Percentiles rank a stretch among this genome's conserved stretches.
phyloP scores from a whole-genome alignment of 176 grass and related monocot species.

The Carex scoparia region DNA sequence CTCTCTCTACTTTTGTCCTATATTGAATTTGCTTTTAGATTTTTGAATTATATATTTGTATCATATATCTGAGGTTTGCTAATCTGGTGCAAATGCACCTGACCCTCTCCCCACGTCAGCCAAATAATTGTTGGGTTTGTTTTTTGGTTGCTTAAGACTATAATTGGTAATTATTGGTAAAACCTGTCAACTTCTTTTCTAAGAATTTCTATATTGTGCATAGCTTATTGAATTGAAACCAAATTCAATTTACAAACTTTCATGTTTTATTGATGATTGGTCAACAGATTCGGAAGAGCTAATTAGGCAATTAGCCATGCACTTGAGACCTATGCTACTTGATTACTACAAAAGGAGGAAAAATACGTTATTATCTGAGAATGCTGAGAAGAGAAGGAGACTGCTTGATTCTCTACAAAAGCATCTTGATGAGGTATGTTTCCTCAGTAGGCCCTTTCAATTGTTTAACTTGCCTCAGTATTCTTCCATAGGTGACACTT shows the following conservation, averaged over 20 bases:
- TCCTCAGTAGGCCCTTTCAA: constrained; percentile 15
- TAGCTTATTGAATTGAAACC: background rate
- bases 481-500: constrained; percentile 10
- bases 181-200: background rate
- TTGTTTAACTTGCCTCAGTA: background rate
- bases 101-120: background rate
- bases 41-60: background rate
- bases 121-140: background rate
- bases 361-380: constrained; percentile 79
- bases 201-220: constrained; percentile 17
- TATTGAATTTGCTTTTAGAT: background rate
- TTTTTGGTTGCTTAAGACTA: background rate
- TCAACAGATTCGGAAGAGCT: constrained; percentile 47
- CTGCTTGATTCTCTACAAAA: constrained; percentile 90
- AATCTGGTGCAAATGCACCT: background rate
- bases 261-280: constrained; percentile 30
- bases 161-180: background rate
- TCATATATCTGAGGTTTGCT: background rate
- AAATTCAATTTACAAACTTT: constrained; percentile 14
- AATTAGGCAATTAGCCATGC: constrained; percentile 55
- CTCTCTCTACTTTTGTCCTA: background rate
- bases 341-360: constrained; percentile 78
- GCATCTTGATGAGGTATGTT: constrained; percentile 82
- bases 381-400: constrained; percentile 69
- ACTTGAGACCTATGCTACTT: constrained; percentile 88